phyloP scores from a whole-genome alignment of 192 early-diverging fungal genomes.

The Entomortierella lignicola region DNA sequence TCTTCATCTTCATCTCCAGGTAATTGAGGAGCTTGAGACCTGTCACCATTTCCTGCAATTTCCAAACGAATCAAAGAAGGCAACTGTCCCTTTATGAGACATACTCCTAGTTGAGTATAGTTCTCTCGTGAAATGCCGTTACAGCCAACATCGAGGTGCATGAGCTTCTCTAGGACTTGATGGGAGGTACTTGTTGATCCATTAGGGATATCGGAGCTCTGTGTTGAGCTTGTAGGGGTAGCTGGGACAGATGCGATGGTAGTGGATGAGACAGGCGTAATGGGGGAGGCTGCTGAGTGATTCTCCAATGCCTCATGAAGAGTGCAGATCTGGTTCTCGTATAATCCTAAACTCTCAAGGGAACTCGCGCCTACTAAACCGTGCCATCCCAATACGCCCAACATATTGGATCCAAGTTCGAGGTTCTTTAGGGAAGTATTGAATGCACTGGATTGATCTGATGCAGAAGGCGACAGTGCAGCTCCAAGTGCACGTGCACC shows the following conservation, averaged over 20 bases:
- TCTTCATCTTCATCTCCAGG: slow-evolving; percentile 5
- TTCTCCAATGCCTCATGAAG: slow-evolving; percentile 37
- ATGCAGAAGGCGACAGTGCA: slow-evolving; percentile 3
- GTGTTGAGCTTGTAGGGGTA: background rate
- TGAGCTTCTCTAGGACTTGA: slow-evolving; percentile 22
- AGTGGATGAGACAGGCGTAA: no score
- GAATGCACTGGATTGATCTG: background rate
- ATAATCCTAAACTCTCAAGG: slow-evolving; percentile 57
- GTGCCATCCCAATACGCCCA: slow-evolving; percentile 53
- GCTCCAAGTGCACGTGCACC: slow-evolving; percentile 50
- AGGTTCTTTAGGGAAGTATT: slow-evolving; percentile 38
- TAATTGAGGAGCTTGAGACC: slow-evolving; percentile 14
- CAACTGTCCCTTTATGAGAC: slow-evolving; percentile 48
- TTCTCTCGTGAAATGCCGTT: slow-evolving; percentile 55
- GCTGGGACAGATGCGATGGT: background rate
- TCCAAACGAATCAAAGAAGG: slow-evolving; percentile 56
- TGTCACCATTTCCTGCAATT: slow-evolving; percentile 62
- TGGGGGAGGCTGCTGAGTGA: slow-evolving; percentile 7
- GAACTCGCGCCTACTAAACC: slow-evolving; percentile 49
- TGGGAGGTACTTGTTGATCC: background rate
- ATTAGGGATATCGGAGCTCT: slow-evolving; percentile 1
- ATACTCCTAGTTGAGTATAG: slow-evolving; percentile 55
- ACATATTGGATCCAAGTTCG: slow-evolving; percentile 59
- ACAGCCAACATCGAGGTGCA: slow-evolving; percentile 61
- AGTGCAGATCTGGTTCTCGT: slow-evolving; percentile 54